These are phyloP conservation scores for Azolla pinnata DNA, from an alignment of 75 land plant species.

Conservation along the genomic window DNA sequence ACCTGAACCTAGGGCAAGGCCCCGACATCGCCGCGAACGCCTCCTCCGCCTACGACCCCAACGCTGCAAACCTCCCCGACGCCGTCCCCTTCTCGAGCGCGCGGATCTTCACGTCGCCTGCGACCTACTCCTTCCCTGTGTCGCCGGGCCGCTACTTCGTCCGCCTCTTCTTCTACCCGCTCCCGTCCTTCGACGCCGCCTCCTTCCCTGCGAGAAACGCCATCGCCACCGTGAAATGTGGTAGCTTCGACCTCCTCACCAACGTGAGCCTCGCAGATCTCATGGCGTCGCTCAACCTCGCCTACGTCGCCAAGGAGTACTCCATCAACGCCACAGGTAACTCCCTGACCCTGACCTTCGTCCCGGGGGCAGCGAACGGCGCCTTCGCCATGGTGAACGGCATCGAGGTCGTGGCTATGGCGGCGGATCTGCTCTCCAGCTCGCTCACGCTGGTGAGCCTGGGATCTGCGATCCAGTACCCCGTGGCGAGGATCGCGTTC, in stretches of 20 bases:
- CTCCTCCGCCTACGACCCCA: conserved; percentile 21
- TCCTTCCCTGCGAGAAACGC: conserved; percentile 22
- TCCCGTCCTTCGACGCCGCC: conserved; percentile 18
- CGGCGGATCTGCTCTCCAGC: conserved; percentile 22
- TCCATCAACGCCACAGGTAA: conserved; percentile 32
- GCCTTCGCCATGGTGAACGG: conserved; percentile 67
- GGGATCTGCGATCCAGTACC: neutral
- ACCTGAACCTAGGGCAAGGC: neutral
- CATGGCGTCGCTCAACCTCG: conserved; percentile 31
- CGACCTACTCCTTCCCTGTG: conserved; percentile 52
- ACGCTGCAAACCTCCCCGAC: conserved; percentile 31
- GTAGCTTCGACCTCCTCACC: conserved; percentile 31
- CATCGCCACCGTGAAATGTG: conserved; percentile 41
- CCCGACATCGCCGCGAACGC: conserved; percentile 1
- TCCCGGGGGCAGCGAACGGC: conserved; percentile 16
- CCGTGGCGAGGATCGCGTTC: conserved; percentile 28
- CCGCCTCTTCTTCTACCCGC: conserved; percentile 66
- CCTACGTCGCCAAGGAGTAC: conserved; percentile 45
- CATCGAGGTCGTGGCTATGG: conserved; percentile 58
- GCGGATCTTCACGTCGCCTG: conserved; percentile 42
- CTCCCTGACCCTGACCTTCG: conserved; percentile 41
- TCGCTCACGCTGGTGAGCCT: conserved; percentile 10
- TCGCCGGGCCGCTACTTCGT: conserved; percentile 46
- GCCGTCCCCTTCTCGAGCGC: conserved; percentile 51
- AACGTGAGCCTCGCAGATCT: conserved; percentile 45